Conservation (phyloP, 371 early-diverging fungal species). For the Mucor mucedo region DNA sequence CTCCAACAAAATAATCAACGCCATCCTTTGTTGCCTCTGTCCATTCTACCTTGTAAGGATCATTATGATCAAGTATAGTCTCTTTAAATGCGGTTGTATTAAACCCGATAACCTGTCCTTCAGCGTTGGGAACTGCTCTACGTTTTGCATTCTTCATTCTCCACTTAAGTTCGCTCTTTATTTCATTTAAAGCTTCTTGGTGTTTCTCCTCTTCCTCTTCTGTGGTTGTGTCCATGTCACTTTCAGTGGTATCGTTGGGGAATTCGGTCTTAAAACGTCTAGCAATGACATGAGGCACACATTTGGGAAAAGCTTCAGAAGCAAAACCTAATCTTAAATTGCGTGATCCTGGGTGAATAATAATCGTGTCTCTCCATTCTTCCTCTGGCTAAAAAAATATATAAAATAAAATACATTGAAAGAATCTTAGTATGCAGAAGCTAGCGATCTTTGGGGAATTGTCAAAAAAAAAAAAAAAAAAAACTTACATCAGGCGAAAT, state of each 20-base stretch:
- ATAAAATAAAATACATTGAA: neutral
- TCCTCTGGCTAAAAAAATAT: conserved; percentile 42
- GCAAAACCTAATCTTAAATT: conserved; percentile 80
- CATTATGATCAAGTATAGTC: conserved; percentile 85
- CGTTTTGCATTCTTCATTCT: conserved; percentile 84
- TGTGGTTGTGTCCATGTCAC: neutral
- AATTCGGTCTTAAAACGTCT: conserved; percentile 45
- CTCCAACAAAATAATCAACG: conserved; percentile 64
- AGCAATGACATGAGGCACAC: conserved; percentile 83
- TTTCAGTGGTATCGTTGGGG: neutral
- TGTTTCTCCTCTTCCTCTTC: conserved; percentile 24
- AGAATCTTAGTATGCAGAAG: no score
- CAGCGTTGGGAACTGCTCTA: conserved; percentile 76
- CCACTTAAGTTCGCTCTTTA: conserved; percentile 68
- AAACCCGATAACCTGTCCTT: conserved; percentile 71
- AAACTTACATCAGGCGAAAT: conserved; percentile 48
- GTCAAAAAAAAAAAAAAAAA: neutral
- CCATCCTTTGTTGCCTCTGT: conserved; percentile 44
- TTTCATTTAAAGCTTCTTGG: conserved; percentile 47
- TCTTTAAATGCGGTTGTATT: conserved; percentile 72
- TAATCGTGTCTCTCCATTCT: conserved; percentile 67
- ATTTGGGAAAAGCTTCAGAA: conserved; percentile 80
- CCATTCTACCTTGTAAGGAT: conserved; percentile 90
- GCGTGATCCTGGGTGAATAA: conserved; percentile 89
- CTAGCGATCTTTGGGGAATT: neutral